Base-by-base conservation (phyloP, 164 flowering plant genomes). In the Saururus chinensis region DNA sequence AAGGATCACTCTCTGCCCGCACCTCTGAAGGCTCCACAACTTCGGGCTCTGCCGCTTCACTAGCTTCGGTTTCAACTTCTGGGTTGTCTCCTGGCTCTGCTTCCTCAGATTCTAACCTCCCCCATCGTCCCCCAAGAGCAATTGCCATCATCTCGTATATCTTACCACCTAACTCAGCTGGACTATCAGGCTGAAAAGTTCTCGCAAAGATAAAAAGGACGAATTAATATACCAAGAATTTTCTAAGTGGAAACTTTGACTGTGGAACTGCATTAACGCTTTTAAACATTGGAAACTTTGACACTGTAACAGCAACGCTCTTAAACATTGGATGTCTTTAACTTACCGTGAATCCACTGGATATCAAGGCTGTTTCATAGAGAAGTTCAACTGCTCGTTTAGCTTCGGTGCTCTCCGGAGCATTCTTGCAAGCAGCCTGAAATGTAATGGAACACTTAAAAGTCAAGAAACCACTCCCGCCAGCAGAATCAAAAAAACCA, bases 141-240 rank as follows among this genome's bases (percentile, higher is more conserved):
- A 93, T 81, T 0, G 88, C 82, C 96, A 93, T 93, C 97, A 90
- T 93, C 79, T 88, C 96, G 37, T 93, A 90, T 24, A 93, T 93
- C 76, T 88, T 93, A 77, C 70, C 75, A 23, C 97, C 96, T 73
- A 93, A 65, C 66, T 93, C 96, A n/a, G 96, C 87, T 22, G 99
- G 99, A 69, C 91, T 90, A 60, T 93, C 99, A 52, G 95, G 99
- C 97, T 90, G 87, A 70, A 56, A 55, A 11, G 59, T 60, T 19
- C 3, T 40, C 40, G 25, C 12, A 7, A 54, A 40, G 3, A 19
- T 14, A 57, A 1, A 19, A 16, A 45, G 49, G 49, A 45, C 7
- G 17, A 45, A 17, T 45, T 8, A 45, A 17, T 45, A 30, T 30
- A 30, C 4, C 2, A 30, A 2, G 6, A 30, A 30, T 6, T 2